Base-by-base conservation (phyloP, 2,329 filamentous ascomycete genomes). In the Fusarium globosum region DNA sequence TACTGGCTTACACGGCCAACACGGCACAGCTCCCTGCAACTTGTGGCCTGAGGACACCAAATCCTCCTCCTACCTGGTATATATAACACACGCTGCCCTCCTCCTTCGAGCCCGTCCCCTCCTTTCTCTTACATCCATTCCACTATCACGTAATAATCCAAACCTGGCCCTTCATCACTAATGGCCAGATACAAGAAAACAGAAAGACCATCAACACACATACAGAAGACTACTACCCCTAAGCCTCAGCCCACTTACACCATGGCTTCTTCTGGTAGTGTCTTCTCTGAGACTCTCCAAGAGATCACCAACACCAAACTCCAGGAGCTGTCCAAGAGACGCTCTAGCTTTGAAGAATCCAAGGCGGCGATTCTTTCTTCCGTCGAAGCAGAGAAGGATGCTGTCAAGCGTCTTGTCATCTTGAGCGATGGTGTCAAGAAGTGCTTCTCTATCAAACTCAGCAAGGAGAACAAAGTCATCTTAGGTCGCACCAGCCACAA, bases 261-360 rank as follows among this genome's bases (percentile, higher is more conserved):
- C 65, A 80, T 80, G 79, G 55, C 77, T 4, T 61, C 75, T 16
- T 78, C 76, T 1, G 73, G 81, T 36, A 82, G 82, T 62, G 82
- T 84, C 68, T 83, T 85, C 69, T 85, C 83, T 2, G 78, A 83
- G 65, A 85, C 84, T 2, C 79, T 86, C 2, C 82, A 82, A 43
- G 80, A 82, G 55, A 85, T 86, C 69, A 86, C 84, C 42, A 81
- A 80, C 46, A 83, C 81, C 49, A 86, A 86, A 56, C 82, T 86
- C 3, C 79, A 83, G 12, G 83, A 85, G 61, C 77, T 86, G 0
- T 83, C 82, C 28, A 85, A 85, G 63, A 79, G 82, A 23, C 82
- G 82, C 9, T 69, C 77, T 6, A 67, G 71, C 16, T 86, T 83
- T 58, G 84, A 86, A 38, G 69, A 75, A 18, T 72, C 77, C 38